Conservation (phyloP, 805 yeast species). For the Schwanniomyces vanrijiae region DNA sequence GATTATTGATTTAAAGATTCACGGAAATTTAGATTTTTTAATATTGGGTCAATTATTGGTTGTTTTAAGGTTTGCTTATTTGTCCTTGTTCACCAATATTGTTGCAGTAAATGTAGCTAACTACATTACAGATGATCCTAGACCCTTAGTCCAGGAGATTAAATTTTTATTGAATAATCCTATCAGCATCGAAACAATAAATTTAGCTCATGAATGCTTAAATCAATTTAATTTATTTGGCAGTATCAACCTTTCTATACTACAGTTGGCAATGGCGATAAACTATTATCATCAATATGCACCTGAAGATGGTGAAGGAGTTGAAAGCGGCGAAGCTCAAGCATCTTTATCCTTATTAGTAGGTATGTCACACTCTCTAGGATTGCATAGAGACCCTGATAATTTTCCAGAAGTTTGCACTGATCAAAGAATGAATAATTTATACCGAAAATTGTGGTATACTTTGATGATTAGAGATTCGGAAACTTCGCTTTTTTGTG, state of each 20-base stretch:
- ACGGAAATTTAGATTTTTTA: conserved; percentile 7
- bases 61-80: conserved; percentile 18
- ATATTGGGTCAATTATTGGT: conserved; percentile 17
- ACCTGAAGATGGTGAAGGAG: conserved; percentile 58
- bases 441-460: conserved; percentile 30
- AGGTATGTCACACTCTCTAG: conserved; percentile 68
- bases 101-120: conserved; percentile 21
- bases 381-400: conserved; percentile 68
- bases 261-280: conserved; percentile 55
- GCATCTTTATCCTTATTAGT: conserved; percentile 54
- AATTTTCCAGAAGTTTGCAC: conserved; percentile 28
- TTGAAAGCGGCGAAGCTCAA: conserved; percentile 59
- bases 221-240: conserved; percentile 33
- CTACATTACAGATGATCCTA: conserved; percentile 21
- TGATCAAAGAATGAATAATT: conserved; percentile 15
- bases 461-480: conserved; percentile 19
- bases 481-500: conserved; percentile 18
- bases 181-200: conserved; percentile 26
- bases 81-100: conserved; percentile 18
- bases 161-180: conserved; percentile 29
- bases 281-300: conserved; percentile 48
- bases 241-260: conserved; percentile 47
- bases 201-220: conserved; percentile 34
- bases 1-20: conserved; percentile 15
- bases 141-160: conserved; percentile 21